Evolutionary conservation across 768 basidiomycete genomes (phyloP).

Genomic region (Tulasnella sp.): DNA sequence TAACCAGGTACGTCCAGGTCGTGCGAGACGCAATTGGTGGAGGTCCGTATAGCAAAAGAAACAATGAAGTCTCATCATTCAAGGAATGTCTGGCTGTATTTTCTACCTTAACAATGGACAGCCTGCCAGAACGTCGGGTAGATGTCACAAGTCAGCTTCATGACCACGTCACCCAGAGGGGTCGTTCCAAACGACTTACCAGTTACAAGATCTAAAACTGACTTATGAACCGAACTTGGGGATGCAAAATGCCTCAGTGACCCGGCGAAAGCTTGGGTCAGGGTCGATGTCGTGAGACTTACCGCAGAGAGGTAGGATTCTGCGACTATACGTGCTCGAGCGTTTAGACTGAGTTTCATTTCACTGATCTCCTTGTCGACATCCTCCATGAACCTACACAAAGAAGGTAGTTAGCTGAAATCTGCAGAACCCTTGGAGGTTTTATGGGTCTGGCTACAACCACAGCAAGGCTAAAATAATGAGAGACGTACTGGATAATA

Average conservation of each 20-base stretch:
- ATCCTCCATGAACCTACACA: conserved; percentile 87
- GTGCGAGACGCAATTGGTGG: too few species aligned
- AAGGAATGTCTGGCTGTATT: not conserved
- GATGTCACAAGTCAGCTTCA: not conserved
- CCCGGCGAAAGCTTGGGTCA: not conserved
- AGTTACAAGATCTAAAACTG: not conserved
- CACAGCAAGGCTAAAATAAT: too few species aligned
- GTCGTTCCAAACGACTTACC: not conserved
- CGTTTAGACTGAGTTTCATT: conserved; percentile 96
- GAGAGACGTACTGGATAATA: conserved; percentile 86
- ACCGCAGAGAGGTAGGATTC: conserved; percentile 93
- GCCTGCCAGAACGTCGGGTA: not conserved
- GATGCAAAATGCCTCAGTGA: not conserved
- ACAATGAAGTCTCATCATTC: too few species aligned
- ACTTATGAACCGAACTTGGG: not conserved
- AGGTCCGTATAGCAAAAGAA: too few species aligned
- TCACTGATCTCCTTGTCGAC: conserved; percentile 99
- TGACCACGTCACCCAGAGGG: not conserved
- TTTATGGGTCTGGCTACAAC: too few species aligned
- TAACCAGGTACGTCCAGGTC: too few species aligned
- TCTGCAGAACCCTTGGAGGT: conserved; percentile 12
- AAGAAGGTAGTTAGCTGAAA: conserved; percentile 20
- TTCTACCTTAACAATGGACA: not conserved
- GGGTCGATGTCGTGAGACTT: conserved; percentile 32
- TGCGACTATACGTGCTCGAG: conserved; percentile 91